Conservation (phyloP, 2,329 filamentous ascomycete genomes). For the Atkinsonella texensis region DNA sequence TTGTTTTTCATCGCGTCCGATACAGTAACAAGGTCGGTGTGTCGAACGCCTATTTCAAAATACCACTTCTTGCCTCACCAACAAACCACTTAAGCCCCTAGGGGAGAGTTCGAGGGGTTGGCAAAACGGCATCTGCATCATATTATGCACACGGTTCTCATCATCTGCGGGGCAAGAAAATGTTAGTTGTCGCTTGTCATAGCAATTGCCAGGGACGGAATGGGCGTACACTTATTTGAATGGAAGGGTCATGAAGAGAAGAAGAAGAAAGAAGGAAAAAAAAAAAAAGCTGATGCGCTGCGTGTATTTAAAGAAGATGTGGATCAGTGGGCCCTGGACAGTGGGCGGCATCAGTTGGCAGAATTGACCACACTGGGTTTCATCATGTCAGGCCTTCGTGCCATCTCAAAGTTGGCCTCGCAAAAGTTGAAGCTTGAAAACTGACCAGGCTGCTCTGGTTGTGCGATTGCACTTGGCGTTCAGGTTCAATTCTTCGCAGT, state of each 20-base stretch:
- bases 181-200: slow-evolving; percentile 19
- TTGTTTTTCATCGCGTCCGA: slow-evolving; percentile 95
- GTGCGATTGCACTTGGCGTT: not conserved
- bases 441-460: not conserved
- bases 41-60: slow-evolving; percentile 99
- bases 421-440: not conserved
- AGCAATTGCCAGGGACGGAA: slow-evolving; percentile 8
- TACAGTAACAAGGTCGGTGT: slow-evolving; percentile 93
- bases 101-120: slow-evolving; percentile 69
- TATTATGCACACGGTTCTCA: slow-evolving; percentile 97
- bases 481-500: slow-evolving; percentile 9
- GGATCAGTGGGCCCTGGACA: slow-evolving; percentile 2
- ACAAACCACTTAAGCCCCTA: slow-evolving; percentile 81
- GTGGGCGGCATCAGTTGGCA: slow-evolving; percentile 5
- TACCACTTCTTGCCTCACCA: slow-evolving; percentile 49
- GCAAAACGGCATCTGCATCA: slow-evolving; percentile 62
- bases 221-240: slow-evolving; percentile 87
- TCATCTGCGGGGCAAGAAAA: slow-evolving; percentile 55
- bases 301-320: slow-evolving; percentile 23
- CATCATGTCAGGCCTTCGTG: not conserved
- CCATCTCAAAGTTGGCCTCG: not conserved
- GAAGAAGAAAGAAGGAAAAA: slow-evolving; percentile 37
- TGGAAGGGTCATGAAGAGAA: slow-evolving; percentile 82
- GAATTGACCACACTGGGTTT: not conserved
- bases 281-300: slow-evolving; percentile 21